Evolutionary conservation across 129 eudicot species (phyloP), one percentile per base, ranked within the genome.

Genomic region (Artemisia tridentata): DNA sequence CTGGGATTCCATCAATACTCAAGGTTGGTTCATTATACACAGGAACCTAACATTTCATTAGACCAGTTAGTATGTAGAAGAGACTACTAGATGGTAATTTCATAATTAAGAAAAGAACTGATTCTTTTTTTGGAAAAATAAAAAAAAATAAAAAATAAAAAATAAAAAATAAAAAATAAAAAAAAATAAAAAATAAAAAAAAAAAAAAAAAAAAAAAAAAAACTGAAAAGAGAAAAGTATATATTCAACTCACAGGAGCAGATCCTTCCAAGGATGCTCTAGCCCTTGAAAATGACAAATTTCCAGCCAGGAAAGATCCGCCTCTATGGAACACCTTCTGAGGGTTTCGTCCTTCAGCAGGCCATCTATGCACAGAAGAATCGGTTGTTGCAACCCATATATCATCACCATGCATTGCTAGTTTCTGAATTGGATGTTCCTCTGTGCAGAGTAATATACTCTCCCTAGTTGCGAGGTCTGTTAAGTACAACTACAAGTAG

Each of bases 351-450:
- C 75, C 96, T 82, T 93, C 99, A 64, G 96, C 96, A 12, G 97
- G 96, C 97, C 99, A 93, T 82, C 80, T 90, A 69, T 90, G 87
- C 21, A 90, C 92, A 62, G 87, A 78, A 63, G 99, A 93, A 90
- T 90, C 99, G 21, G 99, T 83, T 19, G 96, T 85, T 16, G 97
- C 92, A 78, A 84, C 97, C 99, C 99, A 93, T 59, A 93, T 84
- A 48, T 81, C 82, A 76, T 89, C 91, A 80, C 84, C 96, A 82
- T 93, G 86, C 86, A 90, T 69, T 50, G 92, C 96, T 63, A 93
- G 75, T 79, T 84, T 88, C 78, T 80, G 79, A 80, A 93, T 86
- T 17, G 99, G 96, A 80, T 93, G 80, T 20, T 93, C 99, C 69
- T 90, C 85, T 52, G 90, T 82, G 81, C 97, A 93, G 34, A 93